Base-by-base conservation (phyloP, 257 asterid genomes). In the Haberlea rhodopensis region DNA sequence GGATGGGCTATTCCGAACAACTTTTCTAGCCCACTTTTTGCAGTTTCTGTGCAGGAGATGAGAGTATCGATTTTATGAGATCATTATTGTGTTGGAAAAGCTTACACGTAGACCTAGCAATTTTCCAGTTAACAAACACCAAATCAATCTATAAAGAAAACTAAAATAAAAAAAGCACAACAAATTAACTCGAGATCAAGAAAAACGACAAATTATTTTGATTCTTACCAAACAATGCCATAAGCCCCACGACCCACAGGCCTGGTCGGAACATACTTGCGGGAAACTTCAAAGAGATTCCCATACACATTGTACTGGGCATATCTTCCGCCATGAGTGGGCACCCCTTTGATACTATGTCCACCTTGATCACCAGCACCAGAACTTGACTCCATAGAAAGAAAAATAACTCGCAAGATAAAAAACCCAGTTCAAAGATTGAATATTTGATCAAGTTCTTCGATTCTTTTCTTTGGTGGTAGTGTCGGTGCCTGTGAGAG, bases 201-300 rank as follows among this genome's bases (percentile, higher is more conserved):
- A 19, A 53, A 53, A 60, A 9, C 18, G 10, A 6, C 28, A 26
- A 24, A 65, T 51, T 3, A 25, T 22, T 3, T 23, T 9, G 63
- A 66, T 59, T 23, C 52, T 72, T 73, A 88, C 96, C 96, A 88
- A 76, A 88, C 89, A 62, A 85, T 85, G 72, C 96, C 96, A 68
- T 79, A 80, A 71, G 94, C 96, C 22, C 96, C 96, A 68, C 96
- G 89, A 1, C 96, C 96, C 6, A 88, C 91, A 1, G 94, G 96
- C 80, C 87, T 79, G 57, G 77, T 77, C 3, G 90, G 96, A 29
- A 83, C 62, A 74, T 88, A 88, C 80, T 88, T 88, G 55, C 79
- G 82, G 1, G 89, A 73, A 78, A 88, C 89, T 68, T 88, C 96
- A 52, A 88, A 88, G 13, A 88, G 86, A 71, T 88, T 85, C 5